Evolutionary conservation across 2,329 filamentous ascomycete species (phyloP).

Genomic region (Botryotinia calthae): DNA sequence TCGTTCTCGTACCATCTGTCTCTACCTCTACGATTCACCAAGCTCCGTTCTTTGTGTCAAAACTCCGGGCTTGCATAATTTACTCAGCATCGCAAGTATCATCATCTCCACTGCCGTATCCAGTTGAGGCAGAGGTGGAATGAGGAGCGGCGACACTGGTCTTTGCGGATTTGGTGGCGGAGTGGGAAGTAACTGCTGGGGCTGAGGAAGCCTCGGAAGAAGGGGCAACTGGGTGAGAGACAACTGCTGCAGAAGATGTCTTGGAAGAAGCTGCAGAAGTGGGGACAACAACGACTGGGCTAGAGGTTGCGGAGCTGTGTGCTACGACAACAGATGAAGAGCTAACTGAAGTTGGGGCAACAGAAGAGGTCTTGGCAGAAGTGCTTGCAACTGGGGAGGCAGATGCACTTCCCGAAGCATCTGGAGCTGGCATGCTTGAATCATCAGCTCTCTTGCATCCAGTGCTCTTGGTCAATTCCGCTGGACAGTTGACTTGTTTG

Average conservation of each 20-base stretch:
- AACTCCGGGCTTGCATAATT: not conserved
- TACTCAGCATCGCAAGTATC: slow-evolving; percentile 12
- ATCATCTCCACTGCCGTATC: not conserved
- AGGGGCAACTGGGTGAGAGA: not conserved
- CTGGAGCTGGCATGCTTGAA: slow-evolving; percentile 20
- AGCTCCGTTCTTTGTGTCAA: not conserved
- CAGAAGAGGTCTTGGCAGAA: not conserved
- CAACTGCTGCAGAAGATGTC: not conserved
- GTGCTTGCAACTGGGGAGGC: not conserved
- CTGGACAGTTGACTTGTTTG: slow-evolving; percentile 48
- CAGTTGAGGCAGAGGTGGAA: not conserved
- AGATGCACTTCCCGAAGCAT: slow-evolving; percentile 2
- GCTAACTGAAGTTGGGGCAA: not conserved
- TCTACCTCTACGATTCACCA: not conserved
- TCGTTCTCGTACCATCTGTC: not conserved
- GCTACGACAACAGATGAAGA: not conserved
- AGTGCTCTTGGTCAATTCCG: slow-evolving; percentile 45
- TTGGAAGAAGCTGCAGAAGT: not conserved
- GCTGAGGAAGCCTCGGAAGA: not conserved
- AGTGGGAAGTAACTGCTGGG: not conserved
- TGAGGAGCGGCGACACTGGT: not conserved
- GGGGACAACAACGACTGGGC: not conserved
- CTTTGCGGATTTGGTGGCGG: not conserved
- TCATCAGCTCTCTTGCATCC: slow-evolving; percentile 40
- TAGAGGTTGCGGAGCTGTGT: not conserved